Conservation (phyloP, 1,284 basidiomycete species). For the Heterobasidion irregulare region DNA sequence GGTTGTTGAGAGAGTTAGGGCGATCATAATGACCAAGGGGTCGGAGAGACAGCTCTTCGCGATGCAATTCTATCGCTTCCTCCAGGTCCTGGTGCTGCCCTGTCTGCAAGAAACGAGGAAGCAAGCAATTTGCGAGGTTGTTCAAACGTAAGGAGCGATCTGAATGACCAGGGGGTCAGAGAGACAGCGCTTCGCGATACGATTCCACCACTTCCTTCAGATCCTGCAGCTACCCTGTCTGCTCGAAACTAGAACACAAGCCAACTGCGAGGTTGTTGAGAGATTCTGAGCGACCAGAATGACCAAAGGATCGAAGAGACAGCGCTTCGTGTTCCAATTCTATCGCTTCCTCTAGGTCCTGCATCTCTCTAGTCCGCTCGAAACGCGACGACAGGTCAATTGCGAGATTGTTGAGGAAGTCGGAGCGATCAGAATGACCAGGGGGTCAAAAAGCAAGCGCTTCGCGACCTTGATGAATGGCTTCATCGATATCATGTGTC, state of each 20-base stretch:
- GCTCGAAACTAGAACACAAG: background rate
- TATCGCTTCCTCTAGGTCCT: background rate
- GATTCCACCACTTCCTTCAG: background rate
- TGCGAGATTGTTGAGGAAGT: background rate
- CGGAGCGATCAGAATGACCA: background rate
- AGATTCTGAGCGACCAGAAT: background rate
- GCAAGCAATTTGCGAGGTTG: background rate
- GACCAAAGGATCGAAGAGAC: background rate
- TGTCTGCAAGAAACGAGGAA: background rate
- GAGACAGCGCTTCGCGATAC: background rate
- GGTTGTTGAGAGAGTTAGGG: background rate
- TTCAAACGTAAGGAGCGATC: background rate
- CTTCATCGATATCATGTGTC: background rate
- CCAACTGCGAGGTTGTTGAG: background rate
- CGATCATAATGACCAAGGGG: no score
- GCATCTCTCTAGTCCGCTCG: no score
- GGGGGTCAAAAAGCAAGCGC: background rate
- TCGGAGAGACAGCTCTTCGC: no score
- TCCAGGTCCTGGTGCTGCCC: background rate
- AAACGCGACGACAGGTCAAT: background rate
- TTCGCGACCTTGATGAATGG: background rate
- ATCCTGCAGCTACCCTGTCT: background rate
- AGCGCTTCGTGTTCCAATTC: background rate
- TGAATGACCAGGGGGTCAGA: background rate
- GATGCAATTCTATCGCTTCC: background rate